Base-by-base conservation (phyloP, 768 basidiomycete species). In the Pisolithus orientalis region DNA sequence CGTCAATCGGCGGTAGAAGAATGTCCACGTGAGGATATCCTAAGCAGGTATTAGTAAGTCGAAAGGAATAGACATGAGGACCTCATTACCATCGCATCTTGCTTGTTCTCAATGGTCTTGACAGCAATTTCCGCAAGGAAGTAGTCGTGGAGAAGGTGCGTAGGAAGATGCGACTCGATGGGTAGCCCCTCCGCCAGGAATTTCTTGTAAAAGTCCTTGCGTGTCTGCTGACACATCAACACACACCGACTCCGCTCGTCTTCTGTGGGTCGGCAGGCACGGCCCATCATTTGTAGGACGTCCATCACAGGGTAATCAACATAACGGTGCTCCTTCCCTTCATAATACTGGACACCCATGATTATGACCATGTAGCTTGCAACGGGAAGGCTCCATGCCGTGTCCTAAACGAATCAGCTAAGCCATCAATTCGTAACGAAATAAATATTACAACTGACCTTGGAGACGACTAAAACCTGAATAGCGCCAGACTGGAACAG, bases 131-230 rank as follows among this genome's bases (percentile, higher is more conserved):
- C 96, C 0, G 95, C 93, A 47, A 97, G 79, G 82, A 98, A 97
- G 68, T 96, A 96, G 65, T 98, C 96, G 61, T 97, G 95, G 1
- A 99, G 72, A 53, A 88, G 73, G 65, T 93, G 87, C 0, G 90
- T 92, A 1, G 94, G 85, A 4, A 98, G 72, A 66, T 95, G 93
- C 0, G 91, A 94, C 67, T 99, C 96, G 57, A 98, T 96, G 6
- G 95, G 96, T 27, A 99, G 72, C n/a, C 95, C 96, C 65, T 98
- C 94, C 1, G 86, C 85, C 47, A 99, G 68, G 81, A 98, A 98
- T 69, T 97, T 98, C 73, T 94, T 95, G 79, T 94, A 98, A 70
- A 98, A 99, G 66, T 98, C 95, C 69, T 98, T 99, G 34, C 94
- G 80, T 0, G 92, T 95, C 68, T 95, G 91, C 61, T 98, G 95